phyloP scores from a whole-genome alignment of 257 asterid genomes.

The Lavandula angustifolia region DNA sequence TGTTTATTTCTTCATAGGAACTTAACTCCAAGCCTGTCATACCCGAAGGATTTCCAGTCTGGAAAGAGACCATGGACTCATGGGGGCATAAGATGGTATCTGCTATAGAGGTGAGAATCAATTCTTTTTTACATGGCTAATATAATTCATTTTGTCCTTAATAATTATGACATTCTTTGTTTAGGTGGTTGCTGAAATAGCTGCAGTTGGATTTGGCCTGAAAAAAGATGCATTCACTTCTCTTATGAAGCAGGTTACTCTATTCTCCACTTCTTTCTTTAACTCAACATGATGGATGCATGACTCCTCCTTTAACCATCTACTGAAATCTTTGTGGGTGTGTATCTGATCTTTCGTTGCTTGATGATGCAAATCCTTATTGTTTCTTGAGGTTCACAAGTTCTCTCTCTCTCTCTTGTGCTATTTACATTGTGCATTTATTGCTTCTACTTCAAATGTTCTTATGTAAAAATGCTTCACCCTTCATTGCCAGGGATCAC shows the following conservation, averaged over 20 bases:
- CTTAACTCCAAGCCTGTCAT: slow-evolving; percentile 95
- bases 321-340: slow-evolving; percentile 20
- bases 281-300: slow-evolving; percentile 17
- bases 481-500: slow-evolving; percentile 77
- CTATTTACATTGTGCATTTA: slow-evolving; percentile 14
- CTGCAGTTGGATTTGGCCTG: slow-evolving; percentile 94
- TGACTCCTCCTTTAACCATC: slow-evolving; percentile 9
- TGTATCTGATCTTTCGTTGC: slow-evolving; percentile 1
- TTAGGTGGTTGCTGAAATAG: slow-evolving; percentile 97
- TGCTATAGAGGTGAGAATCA: slow-evolving; percentile 67
- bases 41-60: slow-evolving; percentile 89
- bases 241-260: slow-evolving; percentile 84
- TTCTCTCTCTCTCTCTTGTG: background rate
- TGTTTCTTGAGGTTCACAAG: background rate
- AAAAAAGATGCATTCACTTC: slow-evolving; percentile 91
- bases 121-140: slow-evolving; percentile 19
- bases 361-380: background rate
- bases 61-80: slow-evolving; percentile 90
- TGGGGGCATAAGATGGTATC: slow-evolving; percentile 97
- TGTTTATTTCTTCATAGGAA: slow-evolving; percentile 49
- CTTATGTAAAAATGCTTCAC: slow-evolving; percentile 12
- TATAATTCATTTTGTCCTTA: slow-evolving; percentile 18
- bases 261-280: slow-evolving; percentile 22
- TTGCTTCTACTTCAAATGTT: slow-evolving; percentile 27
- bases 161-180: slow-evolving; percentile 28